These are phyloP conservation scores for Austroboletus niveus DNA, from an alignment of 1,284 basidiomycete species.

Conservation along the genomic window DNA sequence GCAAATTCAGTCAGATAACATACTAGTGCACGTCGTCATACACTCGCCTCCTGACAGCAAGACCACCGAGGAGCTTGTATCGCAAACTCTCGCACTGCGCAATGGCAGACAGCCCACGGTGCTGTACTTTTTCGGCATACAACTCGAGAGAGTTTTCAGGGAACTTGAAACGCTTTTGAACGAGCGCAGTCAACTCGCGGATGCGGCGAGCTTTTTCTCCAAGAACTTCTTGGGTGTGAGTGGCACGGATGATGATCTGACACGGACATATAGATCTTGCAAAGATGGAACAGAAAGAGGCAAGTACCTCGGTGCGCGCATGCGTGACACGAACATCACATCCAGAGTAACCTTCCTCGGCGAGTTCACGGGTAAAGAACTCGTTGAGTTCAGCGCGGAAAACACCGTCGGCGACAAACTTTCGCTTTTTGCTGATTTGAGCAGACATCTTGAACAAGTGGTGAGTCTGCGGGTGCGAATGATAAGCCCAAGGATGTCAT, in stretches of 20 bases:
- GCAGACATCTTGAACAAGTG: conserved; percentile 57
- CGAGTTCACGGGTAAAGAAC: conserved; percentile 98
- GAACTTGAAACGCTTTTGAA: conserved; percentile 99
- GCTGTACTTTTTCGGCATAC: conserved; percentile 99
- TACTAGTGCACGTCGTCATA: conserved; percentile 15
- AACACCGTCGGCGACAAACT: conserved; percentile 98
- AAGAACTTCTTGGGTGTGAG: conserved; percentile 99
- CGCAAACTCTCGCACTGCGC: conserved; percentile 98
- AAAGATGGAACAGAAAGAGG: conserved; percentile 1
- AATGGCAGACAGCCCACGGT: conserved; percentile 97
- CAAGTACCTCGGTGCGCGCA: conserved; percentile 88
- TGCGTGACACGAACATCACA: conserved; percentile 99
- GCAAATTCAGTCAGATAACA: conserved; percentile 5
- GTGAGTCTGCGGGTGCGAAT: conserved; percentile 13
- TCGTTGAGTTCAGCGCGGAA: conserved; percentile 98
- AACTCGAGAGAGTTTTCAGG: conserved; percentile 98
- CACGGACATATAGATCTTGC: conserved; percentile 2
- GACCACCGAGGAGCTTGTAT: conserved; percentile 99
- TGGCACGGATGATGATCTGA: conserved; percentile 99
- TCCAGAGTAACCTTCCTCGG: conserved; percentile 99
- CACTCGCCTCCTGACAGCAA: conserved; percentile 90
- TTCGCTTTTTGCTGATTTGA: conserved; percentile 95
- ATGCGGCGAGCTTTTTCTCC: conserved; percentile 99
- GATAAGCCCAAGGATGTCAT: conserved; percentile 26
- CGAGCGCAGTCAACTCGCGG: conserved; percentile 96